A percentile compares a stretch with the other conserved stretches of the same genome.
Evolutionary conservation across 2,329 filamentous ascomycete genomes (phyloP).

Genomic region (Talaromyces sp.): DNA sequence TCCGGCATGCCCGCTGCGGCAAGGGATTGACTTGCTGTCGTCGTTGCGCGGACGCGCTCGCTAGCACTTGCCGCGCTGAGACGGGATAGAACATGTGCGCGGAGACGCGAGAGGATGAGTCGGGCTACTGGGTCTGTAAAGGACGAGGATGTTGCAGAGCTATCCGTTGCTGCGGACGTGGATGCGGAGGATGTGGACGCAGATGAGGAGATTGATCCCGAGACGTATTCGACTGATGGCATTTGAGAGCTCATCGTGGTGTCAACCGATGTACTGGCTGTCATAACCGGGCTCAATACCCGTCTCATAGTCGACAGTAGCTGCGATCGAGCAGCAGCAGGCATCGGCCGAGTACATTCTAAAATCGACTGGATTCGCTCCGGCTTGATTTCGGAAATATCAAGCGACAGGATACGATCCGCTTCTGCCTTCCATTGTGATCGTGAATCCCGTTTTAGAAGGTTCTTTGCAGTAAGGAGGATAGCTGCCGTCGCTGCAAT

Average conservation of each 20-base stretch:
- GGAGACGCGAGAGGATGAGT: conserved; percentile 58
- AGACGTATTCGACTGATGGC: conserved; percentile 26
- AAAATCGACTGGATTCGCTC: conserved; percentile 45
- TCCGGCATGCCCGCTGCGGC: conserved; percentile 60
- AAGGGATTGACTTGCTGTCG: conserved; percentile 57
- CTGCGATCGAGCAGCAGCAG: conserved; percentile 42
- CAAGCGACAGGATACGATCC: conserved; percentile 54
- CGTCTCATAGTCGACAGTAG: conserved; percentile 48
- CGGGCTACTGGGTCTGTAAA: conserved; percentile 60
- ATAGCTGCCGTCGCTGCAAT: conserved; percentile 61
- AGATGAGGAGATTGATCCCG: conserved; percentile 50
- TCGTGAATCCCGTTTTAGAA: conserved; percentile 62
- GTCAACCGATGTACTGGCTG: conserved; percentile 32
- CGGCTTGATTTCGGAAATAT: conserved; percentile 40
- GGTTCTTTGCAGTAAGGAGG: conserved; percentile 62
- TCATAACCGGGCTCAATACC: conserved; percentile 54
- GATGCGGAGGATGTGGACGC: conserved; percentile 56
- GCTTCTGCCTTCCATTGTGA: conserved; percentile 63
- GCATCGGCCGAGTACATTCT: conserved; percentile 49
- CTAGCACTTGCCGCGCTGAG: conserved; percentile 59
- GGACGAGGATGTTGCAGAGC: conserved; percentile 30
- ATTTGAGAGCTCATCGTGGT: conserved; percentile 22
- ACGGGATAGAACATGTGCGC: conserved; percentile 53
- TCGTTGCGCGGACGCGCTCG: conserved; percentile 57
- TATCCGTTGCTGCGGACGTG: conserved; percentile 11